Conservation (phyloP, 768 basidiomycete genomes). For the Rhodotorula babjevae region DNA sequence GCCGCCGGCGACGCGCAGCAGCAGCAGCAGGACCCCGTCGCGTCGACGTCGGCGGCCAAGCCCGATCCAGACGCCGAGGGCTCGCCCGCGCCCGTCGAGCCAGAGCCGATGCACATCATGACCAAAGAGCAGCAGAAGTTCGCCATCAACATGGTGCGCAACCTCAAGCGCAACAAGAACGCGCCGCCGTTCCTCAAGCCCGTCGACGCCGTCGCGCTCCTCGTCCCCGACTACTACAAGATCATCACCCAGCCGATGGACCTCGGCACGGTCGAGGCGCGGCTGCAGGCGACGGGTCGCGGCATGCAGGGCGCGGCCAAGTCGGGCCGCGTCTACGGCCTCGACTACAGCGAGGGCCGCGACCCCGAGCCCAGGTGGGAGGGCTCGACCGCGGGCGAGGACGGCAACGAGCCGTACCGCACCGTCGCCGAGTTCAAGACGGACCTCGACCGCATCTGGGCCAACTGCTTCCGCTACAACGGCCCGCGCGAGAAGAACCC, state of each 20-base stretch:
- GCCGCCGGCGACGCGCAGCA: no score
- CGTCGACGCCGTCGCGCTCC: constrained; percentile 72
- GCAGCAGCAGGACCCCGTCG: neutral
- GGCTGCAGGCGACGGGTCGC: constrained; percentile 54
- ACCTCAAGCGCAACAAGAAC: constrained; percentile 80
- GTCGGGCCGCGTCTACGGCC: constrained; percentile 11
- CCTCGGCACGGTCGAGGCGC: constrained; percentile 82
- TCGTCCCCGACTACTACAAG: constrained; percentile 72
- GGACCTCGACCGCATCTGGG: constrained; percentile 82
- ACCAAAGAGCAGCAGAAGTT: constrained; percentile 72
- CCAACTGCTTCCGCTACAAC: constrained; percentile 86
- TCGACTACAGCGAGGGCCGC: constrained; percentile 39
- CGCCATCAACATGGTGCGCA: constrained; percentile 67
- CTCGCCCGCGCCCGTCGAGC: constrained; percentile 1
- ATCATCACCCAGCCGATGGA: constrained; percentile 93
- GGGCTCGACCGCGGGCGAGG: constrained; percentile 36
- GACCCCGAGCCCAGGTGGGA: constrained; percentile 43
- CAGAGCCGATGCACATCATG: constrained; percentile 45
- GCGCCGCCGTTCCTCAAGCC: constrained; percentile 74
- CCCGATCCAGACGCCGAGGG: neutral
- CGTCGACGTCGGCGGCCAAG: constrained; percentile 5
- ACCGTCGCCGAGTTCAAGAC: constrained; percentile 72
- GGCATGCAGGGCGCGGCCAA: constrained; percentile 29
- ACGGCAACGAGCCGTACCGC: constrained; percentile 55
- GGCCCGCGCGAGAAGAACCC: constrained; percentile 69